Evolutionary conservation across 2,329 filamentous ascomycete genomes (phyloP), one percentile per base, ranked within the genome.

Genomic region (Xylaria sp.): DNA sequence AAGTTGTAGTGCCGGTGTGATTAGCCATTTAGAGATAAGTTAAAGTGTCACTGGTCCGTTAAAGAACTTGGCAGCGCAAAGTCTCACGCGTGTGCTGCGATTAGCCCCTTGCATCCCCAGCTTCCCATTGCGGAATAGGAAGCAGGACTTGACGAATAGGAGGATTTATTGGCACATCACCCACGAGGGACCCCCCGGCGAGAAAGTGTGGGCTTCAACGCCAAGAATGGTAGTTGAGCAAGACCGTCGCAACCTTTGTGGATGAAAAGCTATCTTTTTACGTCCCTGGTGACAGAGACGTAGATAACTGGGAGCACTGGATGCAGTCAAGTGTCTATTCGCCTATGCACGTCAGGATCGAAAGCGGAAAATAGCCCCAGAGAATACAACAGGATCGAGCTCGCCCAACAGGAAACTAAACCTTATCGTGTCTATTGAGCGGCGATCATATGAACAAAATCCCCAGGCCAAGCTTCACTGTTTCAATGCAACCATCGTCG

Each of bases 41-140:
- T 42, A 53, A 63, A 59, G 46, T 61, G 58, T 63, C 57, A 65
- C 65, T 71, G 54, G 46, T 11, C 44, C 33, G 44, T 31, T 17
- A 33, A 28, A 10, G 42, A 42, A 44, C 33, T 40, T 26, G 36
- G 23, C 20, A 57, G n/a, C 17, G 15, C 11, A 44, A 23, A 62
- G 59, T 53, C 53, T 51, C 66, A 68, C 63, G 62, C 65, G 72
- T 67, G 66, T 70, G 63, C 64, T 68, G 63, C 61, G 70, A 70
- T 68, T 73, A 65, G 66, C 67, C 72, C 74, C 74, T 75, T 73
- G 69, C 74, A 73, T 75, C 48, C 48, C 71, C 72, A 77, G 72
- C 75, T 77, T 73, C 75, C 75, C 73, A 23, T 74, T 77, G 70
- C 26, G 73, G 74, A 67, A 71, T 75, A 74, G 74, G 65, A 64